Evolutionary conservation across 2,329 filamentous ascomycete species (phyloP), one percentile per base, ranked within the genome.

Genomic region (Oidium heveae): DNA sequence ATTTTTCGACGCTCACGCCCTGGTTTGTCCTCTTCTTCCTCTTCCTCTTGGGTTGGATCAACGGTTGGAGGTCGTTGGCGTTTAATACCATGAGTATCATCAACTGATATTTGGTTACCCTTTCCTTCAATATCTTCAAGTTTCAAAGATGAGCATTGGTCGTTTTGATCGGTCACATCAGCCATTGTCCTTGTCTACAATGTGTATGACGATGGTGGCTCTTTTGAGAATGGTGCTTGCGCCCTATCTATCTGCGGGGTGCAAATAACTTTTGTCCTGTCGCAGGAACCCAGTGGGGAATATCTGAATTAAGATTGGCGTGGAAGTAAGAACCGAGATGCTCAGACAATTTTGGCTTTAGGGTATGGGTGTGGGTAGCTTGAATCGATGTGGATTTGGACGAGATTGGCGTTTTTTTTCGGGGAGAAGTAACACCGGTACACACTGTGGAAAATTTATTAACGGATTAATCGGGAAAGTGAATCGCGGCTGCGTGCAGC

Each of bases 1-100:
- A 98, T 98, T 83, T 98, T 98, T 72, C 91, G 82, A 67, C 91
- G 83, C 77, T 96, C 91, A 70, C 91, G 88, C 66, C 87, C 87
- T 59, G 86, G 86, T 79, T 96, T 96, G 70, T 95, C 89, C 63
- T 94, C 88, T 63, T 96, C 88, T 60, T 96, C 91, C 61, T 96
- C 89, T 61, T 96, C 91, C 61, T 96, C 91, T 28, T 28, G 24
- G 24, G 24, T 28, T 67, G 96, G 91, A 67, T 96, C 89, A 64
- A 81, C 80, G 54, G 80, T 77, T 63, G 83, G 82, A 59, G 84
- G 80, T 66, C 91, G 86, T 69, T 77, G 78, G 64, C 89, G 87
- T 77, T 96, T 96, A 70, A 87, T 77, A 68, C 86, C 87, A 67
- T 88, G 86, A 69, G 72, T 77, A 66, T 88, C 84, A 61, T 71